Evolutionary conservation across 169 alveolate genomes (phyloP), one percentile per base, ranked within the genome.

Genomic region (Ichthyophthirius multifiliis): DNA sequence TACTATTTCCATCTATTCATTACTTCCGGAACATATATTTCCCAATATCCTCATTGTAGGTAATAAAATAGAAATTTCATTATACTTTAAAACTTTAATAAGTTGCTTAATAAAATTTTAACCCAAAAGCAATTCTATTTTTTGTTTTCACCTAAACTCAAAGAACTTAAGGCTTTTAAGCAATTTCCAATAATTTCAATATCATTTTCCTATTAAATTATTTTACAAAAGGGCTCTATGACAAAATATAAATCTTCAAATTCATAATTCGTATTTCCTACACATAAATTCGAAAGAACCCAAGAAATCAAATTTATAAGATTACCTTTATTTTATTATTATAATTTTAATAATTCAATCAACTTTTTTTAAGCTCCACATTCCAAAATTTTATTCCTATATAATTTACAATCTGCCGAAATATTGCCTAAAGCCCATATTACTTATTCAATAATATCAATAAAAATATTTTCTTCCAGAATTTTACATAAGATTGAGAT

Each of bases 21-120:
- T 99, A 83, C 92, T 97, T 27, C 99, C 99, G 13, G 99, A 96
- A 5, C 96, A 98, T 75, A 96, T 86, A 89, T 98, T 98, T 27
- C 99, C 99, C 18, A 98, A 95, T 15, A 99, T 92, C 44, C 99
- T 91, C 4, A 98, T 89, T 1, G 99, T 96, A 13, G 99, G 99
- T 4, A 99, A 96, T 81, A 96, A 97, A 20, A 98, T 96, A 64
- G 95, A n/a, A n/a, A n/a, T n/a, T n/a, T n/a, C n/a, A 92, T 20
- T 94, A 87, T 9, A 92, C 84, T 6, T 92, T 74, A 77, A 96
- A 98, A 16, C 84, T 93, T 67, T 97, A 85, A 34, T 97, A 88
- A 46, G 94, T 97, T 3, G 98, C 97, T 30, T 98, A 91, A n/a
- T 98, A 89, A 5, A 94, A 96, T 18, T 97, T 89, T 13, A 96